Evolutionary conservation across 192 early-diverging fungal species (phyloP).

Genomic region (Entrophospora sp.): DNA sequence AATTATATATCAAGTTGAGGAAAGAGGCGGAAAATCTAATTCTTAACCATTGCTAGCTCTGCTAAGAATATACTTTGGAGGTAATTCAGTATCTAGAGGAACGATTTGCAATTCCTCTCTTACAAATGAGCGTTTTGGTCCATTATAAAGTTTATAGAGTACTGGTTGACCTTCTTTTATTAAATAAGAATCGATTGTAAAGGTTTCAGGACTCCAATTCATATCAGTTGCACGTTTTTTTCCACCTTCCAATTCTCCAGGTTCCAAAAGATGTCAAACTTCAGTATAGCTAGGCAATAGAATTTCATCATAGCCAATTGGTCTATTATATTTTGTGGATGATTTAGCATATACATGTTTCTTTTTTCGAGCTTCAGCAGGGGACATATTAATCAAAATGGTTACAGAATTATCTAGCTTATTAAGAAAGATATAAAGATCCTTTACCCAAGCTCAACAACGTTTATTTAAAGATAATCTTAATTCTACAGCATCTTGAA

Average conservation of each 20-base stretch:
- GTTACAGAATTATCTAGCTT: background rate
- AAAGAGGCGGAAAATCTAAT: slow-evolving; percentile 5
- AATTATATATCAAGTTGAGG: slow-evolving; percentile 6
- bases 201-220: background rate
- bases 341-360: background rate
- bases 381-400: background rate
- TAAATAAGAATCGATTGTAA: slow-evolving; percentile 12
- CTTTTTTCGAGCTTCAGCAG: background rate
- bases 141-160: slow-evolving; percentile 13
- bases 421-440: background rate
- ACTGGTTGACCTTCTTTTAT: slow-evolving; percentile 13
- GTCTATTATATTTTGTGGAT: background rate
- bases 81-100: background rate
- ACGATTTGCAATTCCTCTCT: slow-evolving; percentile 4
- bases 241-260: background rate
- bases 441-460: background rate
- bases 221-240: no score
- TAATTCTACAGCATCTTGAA: background rate
- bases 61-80: background rate
- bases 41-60: no score
- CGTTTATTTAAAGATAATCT: background rate
- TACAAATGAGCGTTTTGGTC: background rate
- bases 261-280: background rate
- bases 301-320: background rate
- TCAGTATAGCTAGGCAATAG: slow-evolving; percentile 12